Conservation (phyloP, 2,329 filamentous ascomycete genomes). For the Ophiostoma ulmi region DNA sequence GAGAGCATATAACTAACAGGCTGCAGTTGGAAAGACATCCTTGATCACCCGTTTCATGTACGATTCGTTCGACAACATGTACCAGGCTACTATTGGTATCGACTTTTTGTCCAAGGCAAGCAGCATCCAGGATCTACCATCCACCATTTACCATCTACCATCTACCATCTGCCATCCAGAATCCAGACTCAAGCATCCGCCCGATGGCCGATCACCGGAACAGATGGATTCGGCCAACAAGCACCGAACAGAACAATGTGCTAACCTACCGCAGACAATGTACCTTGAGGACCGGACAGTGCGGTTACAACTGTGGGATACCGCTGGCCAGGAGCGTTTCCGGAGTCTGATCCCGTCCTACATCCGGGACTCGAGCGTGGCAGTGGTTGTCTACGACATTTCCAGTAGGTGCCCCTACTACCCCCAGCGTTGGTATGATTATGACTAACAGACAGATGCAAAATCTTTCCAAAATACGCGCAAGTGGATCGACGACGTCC, state of each 20-base stretch:
- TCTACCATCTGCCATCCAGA: neutral
- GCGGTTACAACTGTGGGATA: slow-evolving; percentile 96
- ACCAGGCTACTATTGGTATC: slow-evolving; percentile 98
- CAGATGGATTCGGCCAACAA: neutral
- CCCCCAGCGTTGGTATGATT: neutral
- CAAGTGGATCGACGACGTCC: slow-evolving; percentile 99
- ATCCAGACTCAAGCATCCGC: neutral
- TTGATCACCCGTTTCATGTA: slow-evolving; percentile 99
- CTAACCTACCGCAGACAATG: slow-evolving; percentile 66
- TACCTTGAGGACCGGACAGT: slow-evolving; percentile 98
- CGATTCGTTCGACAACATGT: slow-evolving; percentile 99
- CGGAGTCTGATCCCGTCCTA: slow-evolving; percentile 96
- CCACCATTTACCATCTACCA: too few species aligned
- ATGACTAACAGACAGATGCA: slow-evolving; percentile 50
- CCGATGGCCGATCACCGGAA: neutral
- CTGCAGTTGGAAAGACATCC: slow-evolving; percentile 90
- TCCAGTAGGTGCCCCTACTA: slow-evolving; percentile 55
- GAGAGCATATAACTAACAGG: neutral
- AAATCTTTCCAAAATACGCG: slow-evolving; percentile 98
- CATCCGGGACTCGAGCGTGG: slow-evolving; percentile 95
- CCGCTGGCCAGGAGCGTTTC: slow-evolving; percentile 94
- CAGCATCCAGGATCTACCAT: neutral
- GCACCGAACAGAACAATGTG: neutral
- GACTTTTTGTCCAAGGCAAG: slow-evolving; percentile 95
- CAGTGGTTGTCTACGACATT: slow-evolving; percentile 98